A percentile compares a stretch with the other conserved stretches of the same genome.
Evolutionary conservation across 2,329 filamentous ascomycete genomes (phyloP).

Genomic region (Colletotrichum sp.): DNA sequence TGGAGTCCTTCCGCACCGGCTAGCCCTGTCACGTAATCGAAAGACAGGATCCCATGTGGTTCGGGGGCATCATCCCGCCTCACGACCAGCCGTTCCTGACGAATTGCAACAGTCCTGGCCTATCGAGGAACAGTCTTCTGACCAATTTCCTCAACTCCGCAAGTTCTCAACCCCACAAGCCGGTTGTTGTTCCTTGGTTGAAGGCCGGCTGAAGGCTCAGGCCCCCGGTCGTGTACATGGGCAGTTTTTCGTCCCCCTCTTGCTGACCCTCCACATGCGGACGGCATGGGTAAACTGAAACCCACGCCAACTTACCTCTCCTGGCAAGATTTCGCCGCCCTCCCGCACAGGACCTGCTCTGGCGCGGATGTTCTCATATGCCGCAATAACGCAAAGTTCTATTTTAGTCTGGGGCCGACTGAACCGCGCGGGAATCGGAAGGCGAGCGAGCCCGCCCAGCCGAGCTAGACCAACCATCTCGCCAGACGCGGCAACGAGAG

Average conservation of each 20-base stretch:
- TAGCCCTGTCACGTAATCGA: not conserved
- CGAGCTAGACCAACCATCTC: not conserved
- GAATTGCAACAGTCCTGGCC: not conserved
- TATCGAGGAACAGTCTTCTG: not conserved
- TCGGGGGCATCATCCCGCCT: not conserved
- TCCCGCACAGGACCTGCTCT: not conserved
- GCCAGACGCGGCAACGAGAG: not conserved
- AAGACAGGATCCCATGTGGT: not conserved
- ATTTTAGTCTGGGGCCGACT: not conserved
- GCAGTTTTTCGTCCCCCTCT: not conserved
- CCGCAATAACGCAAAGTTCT: not conserved
- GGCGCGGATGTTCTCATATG: not conserved
- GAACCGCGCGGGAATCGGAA: not conserved
- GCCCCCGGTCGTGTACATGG: slow-evolving; percentile 5
- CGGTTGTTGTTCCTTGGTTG: not conserved
- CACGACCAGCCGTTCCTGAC: not conserved
- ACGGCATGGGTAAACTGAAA: not conserved
- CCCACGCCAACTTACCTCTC: not conserved
- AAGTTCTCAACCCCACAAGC: not conserved
- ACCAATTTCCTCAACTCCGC: not conserved
- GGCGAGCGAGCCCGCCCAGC: not conserved
- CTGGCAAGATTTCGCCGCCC: not conserved
- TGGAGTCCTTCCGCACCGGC: not conserved
- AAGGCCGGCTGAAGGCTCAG: not conserved
- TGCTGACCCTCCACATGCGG: not conserved